A percentile compares a stretch with the other conserved stretches of the same genome.
phyloP scores from a whole-genome alignment of 257 asterid genomes.

The Datura wrightii region DNA sequence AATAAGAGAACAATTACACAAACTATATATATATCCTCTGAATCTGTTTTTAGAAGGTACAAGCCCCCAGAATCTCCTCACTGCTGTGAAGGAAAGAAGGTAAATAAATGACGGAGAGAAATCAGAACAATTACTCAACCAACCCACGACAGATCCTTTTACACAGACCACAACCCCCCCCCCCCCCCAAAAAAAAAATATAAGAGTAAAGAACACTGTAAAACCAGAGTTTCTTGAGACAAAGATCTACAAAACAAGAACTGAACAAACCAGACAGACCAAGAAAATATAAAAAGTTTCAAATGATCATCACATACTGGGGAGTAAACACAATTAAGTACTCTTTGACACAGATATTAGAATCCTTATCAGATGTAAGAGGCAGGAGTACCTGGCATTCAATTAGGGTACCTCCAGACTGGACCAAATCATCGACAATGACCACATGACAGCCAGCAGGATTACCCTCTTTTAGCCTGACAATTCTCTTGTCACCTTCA shows the following conservation, averaged over 20 bases:
- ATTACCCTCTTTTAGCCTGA: slow-evolving; percentile 92
- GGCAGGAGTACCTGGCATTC: slow-evolving; percentile 80
- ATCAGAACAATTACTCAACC: slow-evolving; percentile 5
- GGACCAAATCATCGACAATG: slow-evolving; percentile 95
- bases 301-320: not conserved
- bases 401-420: slow-evolving; percentile 93
- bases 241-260: not conserved
- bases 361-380: slow-evolving; percentile 23
- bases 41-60: not conserved
- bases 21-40: no score
- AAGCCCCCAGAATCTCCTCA: not conserved
- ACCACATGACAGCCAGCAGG: slow-evolving; percentile 92
- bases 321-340: not conserved
- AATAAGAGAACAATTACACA: no score
- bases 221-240: not conserved
- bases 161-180: no score
- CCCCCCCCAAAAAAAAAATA: not conserved
- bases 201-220: not conserved
- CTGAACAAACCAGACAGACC: not conserved
- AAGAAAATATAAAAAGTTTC: not conserved
- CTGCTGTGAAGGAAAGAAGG: not conserved
- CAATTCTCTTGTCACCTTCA: slow-evolving; percentile 93
- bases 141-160: not conserved
- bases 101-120: not conserved
- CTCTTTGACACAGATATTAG: not conserved